Evolutionary conservation across 805 yeast genomes (phyloP).

Genomic region (Kluyveromyces aestuarii): DNA sequence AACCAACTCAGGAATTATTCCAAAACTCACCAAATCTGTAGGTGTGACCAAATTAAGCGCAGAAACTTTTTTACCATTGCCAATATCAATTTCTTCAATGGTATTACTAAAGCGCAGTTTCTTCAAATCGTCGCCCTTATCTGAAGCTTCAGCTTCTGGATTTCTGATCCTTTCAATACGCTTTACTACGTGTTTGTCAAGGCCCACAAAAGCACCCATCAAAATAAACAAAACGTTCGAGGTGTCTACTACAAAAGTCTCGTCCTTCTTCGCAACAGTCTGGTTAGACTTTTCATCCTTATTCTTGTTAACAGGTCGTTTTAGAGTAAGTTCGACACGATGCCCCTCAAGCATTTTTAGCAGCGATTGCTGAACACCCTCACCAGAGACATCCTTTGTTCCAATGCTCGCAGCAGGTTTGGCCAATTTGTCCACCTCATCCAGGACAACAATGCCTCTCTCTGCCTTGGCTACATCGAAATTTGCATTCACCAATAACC

Average conservation of each 20-base stretch:
- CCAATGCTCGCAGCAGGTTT: slow-evolving; percentile 39
- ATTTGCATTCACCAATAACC: slow-evolving; percentile 40
- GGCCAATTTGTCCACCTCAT: slow-evolving; percentile 51
- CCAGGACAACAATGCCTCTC: slow-evolving; percentile 50
- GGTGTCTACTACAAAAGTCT: slow-evolving; percentile 42
- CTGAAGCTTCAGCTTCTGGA: slow-evolving; percentile 7
- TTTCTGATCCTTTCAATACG: slow-evolving; percentile 28
- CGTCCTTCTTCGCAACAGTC: slow-evolving; percentile 30
- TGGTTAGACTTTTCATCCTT: slow-evolving; percentile 24
- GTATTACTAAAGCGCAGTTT: slow-evolving; percentile 18
- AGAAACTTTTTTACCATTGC: slow-evolving; percentile 30
- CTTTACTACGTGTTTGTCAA: slow-evolving; percentile 38
- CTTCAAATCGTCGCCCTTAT: slow-evolving; percentile 6
- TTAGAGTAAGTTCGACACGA: slow-evolving; percentile 38
- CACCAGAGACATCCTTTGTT: slow-evolving; percentile 52
- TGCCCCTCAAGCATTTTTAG: slow-evolving; percentile 52
- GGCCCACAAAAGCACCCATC: slow-evolving; percentile 57
- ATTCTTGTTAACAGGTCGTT: slow-evolving; percentile 31
- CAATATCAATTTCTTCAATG: slow-evolving; percentile 30
- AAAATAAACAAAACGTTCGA: slow-evolving; percentile 46
- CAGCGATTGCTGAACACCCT: slow-evolving; percentile 56
- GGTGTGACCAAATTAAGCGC: slow-evolving; percentile 41
- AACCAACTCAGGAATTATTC: slow-evolving; percentile 50
- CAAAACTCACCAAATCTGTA: slow-evolving; percentile 41
- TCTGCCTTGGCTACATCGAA: slow-evolving; percentile 45